Conservation (phyloP, 1,284 basidiomycete species). For the Irpex sp. region DNA sequence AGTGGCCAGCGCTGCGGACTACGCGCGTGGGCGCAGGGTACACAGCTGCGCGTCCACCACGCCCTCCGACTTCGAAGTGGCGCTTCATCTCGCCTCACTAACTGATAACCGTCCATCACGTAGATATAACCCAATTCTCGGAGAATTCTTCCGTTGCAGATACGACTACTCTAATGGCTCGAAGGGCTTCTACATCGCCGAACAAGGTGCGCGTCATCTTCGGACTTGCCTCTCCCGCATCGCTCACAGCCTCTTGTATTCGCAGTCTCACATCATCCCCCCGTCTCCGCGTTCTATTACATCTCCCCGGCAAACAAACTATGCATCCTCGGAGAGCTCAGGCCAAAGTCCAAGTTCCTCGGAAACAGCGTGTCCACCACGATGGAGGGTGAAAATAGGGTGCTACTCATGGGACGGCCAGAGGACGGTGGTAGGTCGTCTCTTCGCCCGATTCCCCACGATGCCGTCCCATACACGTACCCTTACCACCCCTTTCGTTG, state of each 20-base stretch:
- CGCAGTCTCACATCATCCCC: slow-evolving; percentile 89
- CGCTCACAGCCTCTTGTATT: not conserved
- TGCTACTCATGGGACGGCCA: slow-evolving; percentile 74
- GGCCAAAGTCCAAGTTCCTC: slow-evolving; percentile 94
- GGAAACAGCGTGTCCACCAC: slow-evolving; percentile 94
- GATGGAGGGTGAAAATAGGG: slow-evolving; percentile 95
- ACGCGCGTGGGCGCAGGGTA: not conserved
- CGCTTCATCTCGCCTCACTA: not conserved
- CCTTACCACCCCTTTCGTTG: not conserved
- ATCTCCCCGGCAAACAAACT: slow-evolving; percentile 88
- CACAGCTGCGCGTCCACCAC: not conserved
- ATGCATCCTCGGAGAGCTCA: slow-evolving; percentile 87
- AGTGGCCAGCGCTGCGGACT: slow-evolving; percentile 1
- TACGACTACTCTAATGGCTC: slow-evolving; percentile 93
- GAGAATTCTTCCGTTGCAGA: slow-evolving; percentile 96
- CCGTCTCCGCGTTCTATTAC: slow-evolving; percentile 96
- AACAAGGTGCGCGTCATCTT: slow-evolving; percentile 65
- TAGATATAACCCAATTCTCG: slow-evolving; percentile 95
- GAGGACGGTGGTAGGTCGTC: slow-evolving; percentile 75
- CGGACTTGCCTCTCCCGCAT: not conserved
- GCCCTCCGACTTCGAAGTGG: not conserved
- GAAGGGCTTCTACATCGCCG: slow-evolving; percentile 94
- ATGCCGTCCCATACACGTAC: not conserved
- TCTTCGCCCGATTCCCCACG: slow-evolving; percentile 3
- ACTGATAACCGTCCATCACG: not conserved